Evolutionary conservation across 169 alveolate genomes (phyloP).

Genomic region (Eimeria brunetti): DNA sequence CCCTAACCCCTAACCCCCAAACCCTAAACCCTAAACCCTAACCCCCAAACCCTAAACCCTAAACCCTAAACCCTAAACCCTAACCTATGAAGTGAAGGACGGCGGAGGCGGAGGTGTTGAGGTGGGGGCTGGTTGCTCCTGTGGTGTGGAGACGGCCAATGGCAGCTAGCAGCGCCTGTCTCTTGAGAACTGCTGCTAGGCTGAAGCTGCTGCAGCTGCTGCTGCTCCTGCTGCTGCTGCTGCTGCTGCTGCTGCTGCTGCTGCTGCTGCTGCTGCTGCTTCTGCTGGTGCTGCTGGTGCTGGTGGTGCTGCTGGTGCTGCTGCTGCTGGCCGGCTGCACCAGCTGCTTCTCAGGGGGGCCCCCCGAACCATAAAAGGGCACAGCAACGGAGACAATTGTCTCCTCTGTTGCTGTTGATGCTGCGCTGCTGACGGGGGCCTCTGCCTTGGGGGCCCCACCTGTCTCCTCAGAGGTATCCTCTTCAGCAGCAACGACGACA

Average conservation of each 20-base stretch:
- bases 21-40: background rate
- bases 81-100: slow-evolving; percentile 25
- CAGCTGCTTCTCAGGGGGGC: background rate
- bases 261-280: background rate
- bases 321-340: background rate
- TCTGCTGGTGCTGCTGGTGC: too few species aligned
- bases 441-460: background rate
- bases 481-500: background rate
- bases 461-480: background rate
- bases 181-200: slow-evolving; percentile 20
- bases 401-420: slow-evolving; percentile 24
- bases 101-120: background rate
- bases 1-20: background rate
- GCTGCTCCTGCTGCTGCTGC: background rate
- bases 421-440: background rate
- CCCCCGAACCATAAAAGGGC: background rate
- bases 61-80: background rate
- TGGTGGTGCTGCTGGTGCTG: too few species aligned
- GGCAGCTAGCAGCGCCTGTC: slow-evolving; percentile 29
- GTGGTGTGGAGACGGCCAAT: slow-evolving; percentile 5
- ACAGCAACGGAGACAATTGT: background rate
- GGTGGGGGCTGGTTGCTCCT: background rate
- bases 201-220: slow-evolving; percentile 1
- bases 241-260: too few species aligned
- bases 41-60: background rate